phyloP scores from a whole-genome alignment of 1,284 basidiomycete genomes.

The Cerrena zonata region DNA sequence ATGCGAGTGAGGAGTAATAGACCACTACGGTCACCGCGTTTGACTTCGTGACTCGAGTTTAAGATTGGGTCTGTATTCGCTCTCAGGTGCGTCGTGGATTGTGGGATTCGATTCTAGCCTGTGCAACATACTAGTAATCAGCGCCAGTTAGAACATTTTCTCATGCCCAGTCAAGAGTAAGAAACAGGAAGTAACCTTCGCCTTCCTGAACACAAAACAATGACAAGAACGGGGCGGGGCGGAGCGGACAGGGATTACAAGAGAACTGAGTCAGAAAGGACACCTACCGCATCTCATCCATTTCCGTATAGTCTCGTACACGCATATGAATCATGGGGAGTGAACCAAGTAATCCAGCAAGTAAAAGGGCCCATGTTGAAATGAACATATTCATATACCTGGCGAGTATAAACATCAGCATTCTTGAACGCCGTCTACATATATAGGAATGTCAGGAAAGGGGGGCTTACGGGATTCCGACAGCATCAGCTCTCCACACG shows the following conservation, averaged over 20 bases:
- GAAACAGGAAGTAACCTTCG: no score
- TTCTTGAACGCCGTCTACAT: not conserved
- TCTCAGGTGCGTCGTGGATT: no score
- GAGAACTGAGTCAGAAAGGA: not conserved
- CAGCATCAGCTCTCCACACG: conserved; percentile 38
- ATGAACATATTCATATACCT: conserved; percentile 41
- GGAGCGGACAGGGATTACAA: no score
- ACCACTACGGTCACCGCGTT: no score
- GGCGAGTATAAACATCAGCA: not conserved
- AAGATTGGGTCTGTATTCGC: no score
- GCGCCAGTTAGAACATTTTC: not conserved
- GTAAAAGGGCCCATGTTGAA: conserved; percentile 39
- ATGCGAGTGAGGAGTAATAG: no score
- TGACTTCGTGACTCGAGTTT: no score
- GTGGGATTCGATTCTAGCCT: not conserved
- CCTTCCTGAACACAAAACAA: no score
- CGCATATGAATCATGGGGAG: conserved; percentile 44
- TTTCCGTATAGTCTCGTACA: conserved; percentile 33
- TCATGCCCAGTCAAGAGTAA: not conserved
- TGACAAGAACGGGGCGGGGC: no score
- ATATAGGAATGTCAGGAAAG: not conserved
- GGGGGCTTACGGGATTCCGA: conserved; percentile 31
- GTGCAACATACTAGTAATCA: not conserved
- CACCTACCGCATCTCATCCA: conserved; percentile 27
- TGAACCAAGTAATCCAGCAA: conserved; percentile 36